Conservation (phyloP, 2,329 filamentous ascomycete genomes). For the Alternaria infectoria region DNA sequence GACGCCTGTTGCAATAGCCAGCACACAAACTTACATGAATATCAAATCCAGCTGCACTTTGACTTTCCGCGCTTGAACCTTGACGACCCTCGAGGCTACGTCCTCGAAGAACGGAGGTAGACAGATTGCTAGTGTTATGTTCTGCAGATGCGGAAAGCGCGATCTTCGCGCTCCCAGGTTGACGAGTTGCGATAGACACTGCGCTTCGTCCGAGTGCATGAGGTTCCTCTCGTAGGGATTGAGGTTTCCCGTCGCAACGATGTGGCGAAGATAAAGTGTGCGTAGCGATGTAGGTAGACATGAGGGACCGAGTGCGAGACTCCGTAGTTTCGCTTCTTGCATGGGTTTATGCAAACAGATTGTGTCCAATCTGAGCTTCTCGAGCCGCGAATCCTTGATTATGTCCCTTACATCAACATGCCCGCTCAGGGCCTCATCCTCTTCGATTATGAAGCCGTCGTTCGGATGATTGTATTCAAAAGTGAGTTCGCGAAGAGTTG, state of each 20-base stretch:
- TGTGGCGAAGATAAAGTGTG: conserved; percentile 13
- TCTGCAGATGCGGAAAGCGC: conserved; percentile 7
- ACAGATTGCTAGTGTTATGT: conserved; percentile 9
- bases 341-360: conserved; percentile 10
- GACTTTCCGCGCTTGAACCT: conserved; percentile 3
- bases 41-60: conserved; percentile 4
- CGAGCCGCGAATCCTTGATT: conserved; percentile 8
- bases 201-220: conserved; percentile 16
- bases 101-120: conserved; percentile 9
- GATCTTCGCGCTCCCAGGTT: conserved; percentile 3
- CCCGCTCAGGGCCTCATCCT: not conserved
- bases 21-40: conserved; percentile 2
- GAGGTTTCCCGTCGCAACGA: conserved; percentile 1
- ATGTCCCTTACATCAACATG: conserved; percentile 1
- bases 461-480: conserved; percentile 4
- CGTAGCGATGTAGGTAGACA: conserved; percentile 12
- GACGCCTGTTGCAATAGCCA: not conserved
- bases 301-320: conserved; percentile 3
- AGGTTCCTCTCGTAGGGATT: conserved; percentile 5
- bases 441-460: not conserved
- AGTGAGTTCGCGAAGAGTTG: conserved; percentile 8
- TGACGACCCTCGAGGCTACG: conserved; percentile 7
- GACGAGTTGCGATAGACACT: conserved; percentile 12
- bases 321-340: conserved; percentile 3
- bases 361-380: conserved; percentile 10